Percentiles rank a stretch among this genome's conserved stretches.
phyloP scores from a whole-genome alignment of 2,329 filamentous ascomycete species.

The Fusarium burgessii region DNA sequence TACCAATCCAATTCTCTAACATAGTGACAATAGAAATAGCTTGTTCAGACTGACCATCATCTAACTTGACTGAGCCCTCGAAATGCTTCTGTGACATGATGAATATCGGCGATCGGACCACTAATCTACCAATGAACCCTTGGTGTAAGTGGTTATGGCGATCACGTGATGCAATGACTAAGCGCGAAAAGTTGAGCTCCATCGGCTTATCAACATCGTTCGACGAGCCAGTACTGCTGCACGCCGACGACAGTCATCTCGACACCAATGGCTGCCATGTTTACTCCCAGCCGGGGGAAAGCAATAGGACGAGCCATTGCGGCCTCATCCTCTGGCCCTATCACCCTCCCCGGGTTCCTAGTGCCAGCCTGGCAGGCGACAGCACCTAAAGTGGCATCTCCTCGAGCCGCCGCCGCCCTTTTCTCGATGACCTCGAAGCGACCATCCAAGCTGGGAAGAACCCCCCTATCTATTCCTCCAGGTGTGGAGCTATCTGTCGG shows the following conservation, averaged over 20 bases:
- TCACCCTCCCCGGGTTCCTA: constrained; percentile 77
- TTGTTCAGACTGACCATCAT: neutral
- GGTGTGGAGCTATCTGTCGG: constrained; percentile 83
- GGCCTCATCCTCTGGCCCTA: constrained; percentile 59
- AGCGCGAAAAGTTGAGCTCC: constrained; percentile 50
- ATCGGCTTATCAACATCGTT: constrained; percentile 27
- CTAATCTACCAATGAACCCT: neutral
- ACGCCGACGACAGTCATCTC: constrained; percentile 38
- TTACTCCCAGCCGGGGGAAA: constrained; percentile 72
- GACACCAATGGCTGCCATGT: constrained; percentile 64
- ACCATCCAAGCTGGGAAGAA: constrained; percentile 86
- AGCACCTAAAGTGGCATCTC: constrained; percentile 55
- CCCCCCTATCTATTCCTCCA: constrained; percentile 82
- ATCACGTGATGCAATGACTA: constrained; percentile 53
- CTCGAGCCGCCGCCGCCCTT: constrained; percentile 45
- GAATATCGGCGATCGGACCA: constrained; percentile 1
- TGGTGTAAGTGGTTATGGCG: neutral
- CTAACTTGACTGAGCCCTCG: neutral
- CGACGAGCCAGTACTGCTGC: constrained; percentile 24
- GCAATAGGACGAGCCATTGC: constrained; percentile 65
- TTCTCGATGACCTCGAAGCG: constrained; percentile 79
- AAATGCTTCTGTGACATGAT: neutral
- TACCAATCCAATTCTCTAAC: constrained; percentile 37
- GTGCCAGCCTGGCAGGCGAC: constrained; percentile 74
- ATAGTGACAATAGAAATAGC: neutral